Evolutionary conservation across 2,329 filamentous ascomycete species (phyloP).

Genomic region (Colletotrichum sublineola): DNA sequence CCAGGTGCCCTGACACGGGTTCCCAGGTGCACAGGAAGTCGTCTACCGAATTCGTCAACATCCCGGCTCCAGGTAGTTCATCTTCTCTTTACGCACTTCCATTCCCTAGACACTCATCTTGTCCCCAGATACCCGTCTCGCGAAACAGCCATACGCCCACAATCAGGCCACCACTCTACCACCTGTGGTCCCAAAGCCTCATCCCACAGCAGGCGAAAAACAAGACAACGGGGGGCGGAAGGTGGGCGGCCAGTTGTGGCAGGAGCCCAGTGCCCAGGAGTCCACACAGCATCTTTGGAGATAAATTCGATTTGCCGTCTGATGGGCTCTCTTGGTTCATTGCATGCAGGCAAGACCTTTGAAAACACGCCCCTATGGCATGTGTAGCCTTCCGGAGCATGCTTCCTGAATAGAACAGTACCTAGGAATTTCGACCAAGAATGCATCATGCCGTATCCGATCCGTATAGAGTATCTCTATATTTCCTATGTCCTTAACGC

Average conservation of each 20-base stretch:
- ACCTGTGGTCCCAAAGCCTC: background rate
- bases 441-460: background rate
- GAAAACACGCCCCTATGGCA: constrained; percentile 2
- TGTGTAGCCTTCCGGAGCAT: constrained; percentile 24
- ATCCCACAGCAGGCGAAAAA: constrained; percentile 45
- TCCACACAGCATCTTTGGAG: constrained; percentile 9
- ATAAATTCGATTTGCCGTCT: background rate
- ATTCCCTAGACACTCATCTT: background rate
- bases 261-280: constrained; percentile 22
- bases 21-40: background rate
- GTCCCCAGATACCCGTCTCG: background rate
- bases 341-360: background rate
- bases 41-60: constrained; percentile 19
- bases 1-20: background rate
- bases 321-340: background rate
- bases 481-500: constrained; percentile 21
- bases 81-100: background rate
- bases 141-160: background rate
- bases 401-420: background rate
- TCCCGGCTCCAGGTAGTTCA: background rate
- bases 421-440: background rate
- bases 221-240: constrained; percentile 50
- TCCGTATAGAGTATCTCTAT: background rate
- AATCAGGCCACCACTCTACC: background rate
- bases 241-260: constrained; percentile 40